Base-by-base conservation (phyloP, 805 yeast genomes). In the Cyberlindnera lachancei region DNA sequence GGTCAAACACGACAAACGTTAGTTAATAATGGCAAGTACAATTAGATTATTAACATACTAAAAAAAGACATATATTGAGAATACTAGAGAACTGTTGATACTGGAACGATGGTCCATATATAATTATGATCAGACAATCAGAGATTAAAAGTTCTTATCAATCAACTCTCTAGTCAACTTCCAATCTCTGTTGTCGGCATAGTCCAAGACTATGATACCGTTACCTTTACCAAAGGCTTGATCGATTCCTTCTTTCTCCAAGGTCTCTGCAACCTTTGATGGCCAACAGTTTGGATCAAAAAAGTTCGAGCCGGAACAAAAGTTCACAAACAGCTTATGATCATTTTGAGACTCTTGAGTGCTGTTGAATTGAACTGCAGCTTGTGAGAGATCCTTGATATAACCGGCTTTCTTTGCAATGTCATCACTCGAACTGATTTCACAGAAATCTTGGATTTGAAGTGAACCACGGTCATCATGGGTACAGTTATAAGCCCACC, bases 231-330 rank as follows among this genome's bases (percentile, higher is more conserved):
- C 65, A 48, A 73, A 73, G 12, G 58, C 45, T n/a, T 68, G 63
- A 29, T 65, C 63, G 36, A 77, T 53, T 13, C 64, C 60, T 30
- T 64, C 61, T 22, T 55, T 48, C 13, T 48, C 45, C 56, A 74
- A 59, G 35, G 73, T 75, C 35, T 65, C 59, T 14, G 86, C 73
- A 38, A 81, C 73, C 43, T 69, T 64, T 37, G 69, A 65, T 2
- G 92, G 92, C 92, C 92, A 82, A 55, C 85, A 80, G 29, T 62
- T 66, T 31, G 65, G 74, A 55, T 79, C 73, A 55, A 77, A 78
- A 52, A 80, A 78, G 56, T 78, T 78, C 27, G 87, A 67, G 13
- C 80, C 90, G 1, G 86, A 70, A 37, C 85, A 75, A 54, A 79
- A 82, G 59, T 82, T 82, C 40, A 82, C 57, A 46, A 71, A 81